Conservation (phyloP, 805 yeast species). For the Schizosaccharomyces octosporus region DNA sequence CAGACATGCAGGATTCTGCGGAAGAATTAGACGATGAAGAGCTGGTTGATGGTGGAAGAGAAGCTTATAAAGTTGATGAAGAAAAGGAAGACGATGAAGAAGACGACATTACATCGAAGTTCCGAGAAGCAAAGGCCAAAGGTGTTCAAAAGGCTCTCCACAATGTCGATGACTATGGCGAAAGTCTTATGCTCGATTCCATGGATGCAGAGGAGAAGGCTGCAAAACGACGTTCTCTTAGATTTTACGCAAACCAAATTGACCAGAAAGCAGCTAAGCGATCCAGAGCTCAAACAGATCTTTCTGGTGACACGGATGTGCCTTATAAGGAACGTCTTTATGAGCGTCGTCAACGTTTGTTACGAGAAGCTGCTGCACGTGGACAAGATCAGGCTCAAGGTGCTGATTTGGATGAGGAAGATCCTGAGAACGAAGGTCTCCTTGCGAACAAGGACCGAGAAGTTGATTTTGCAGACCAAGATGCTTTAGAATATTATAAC, state of each 20-base stretch:
- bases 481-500: slow-evolving; percentile 35
- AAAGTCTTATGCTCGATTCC: slow-evolving; percentile 40
- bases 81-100: slow-evolving; percentile 19
- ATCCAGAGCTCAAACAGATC: slow-evolving; percentile 17
- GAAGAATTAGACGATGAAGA: slow-evolving; percentile 9
- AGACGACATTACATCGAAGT: slow-evolving; percentile 28
- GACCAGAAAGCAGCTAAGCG: slow-evolving; percentile 50
- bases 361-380: slow-evolving; percentile 71
- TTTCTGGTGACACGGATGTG: slow-evolving; percentile 65
- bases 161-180: slow-evolving; percentile 32
- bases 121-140: slow-evolving; percentile 15
- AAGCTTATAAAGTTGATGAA: slow-evolving; percentile 5
- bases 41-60: slow-evolving; percentile 9
- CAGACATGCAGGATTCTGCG: not conserved
- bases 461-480: slow-evolving; percentile 6
- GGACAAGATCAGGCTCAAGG: slow-evolving; percentile 30
- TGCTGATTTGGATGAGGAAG: slow-evolving; percentile 14
- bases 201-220: slow-evolving; percentile 72
- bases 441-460: slow-evolving; percentile 1
- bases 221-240: slow-evolving; percentile 51
- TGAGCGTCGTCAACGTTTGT: slow-evolving; percentile 68
- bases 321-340: slow-evolving; percentile 77
- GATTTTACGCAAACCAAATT: slow-evolving; percentile 91
- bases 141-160: slow-evolving; percentile 10
- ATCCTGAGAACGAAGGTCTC: slow-evolving; percentile 9